Evolutionary conservation across 306 rosid species (phyloP).

Genomic region (Adenanthera pavonina): DNA sequence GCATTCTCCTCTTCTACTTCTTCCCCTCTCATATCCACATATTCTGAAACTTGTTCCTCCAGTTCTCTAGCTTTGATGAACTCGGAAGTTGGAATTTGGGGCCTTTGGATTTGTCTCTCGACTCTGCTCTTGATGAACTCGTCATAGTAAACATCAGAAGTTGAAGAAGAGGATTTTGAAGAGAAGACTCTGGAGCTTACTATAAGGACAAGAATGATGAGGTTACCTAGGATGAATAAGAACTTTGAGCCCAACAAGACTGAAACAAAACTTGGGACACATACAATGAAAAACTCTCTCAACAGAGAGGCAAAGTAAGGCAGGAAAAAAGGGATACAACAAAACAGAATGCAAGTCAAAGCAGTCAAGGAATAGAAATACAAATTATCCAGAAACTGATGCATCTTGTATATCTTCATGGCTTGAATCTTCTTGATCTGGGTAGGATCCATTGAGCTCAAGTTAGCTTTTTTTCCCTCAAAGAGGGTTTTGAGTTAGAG

Average conservation of each 20-base stretch:
- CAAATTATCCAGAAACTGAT: constrained; percentile 38
- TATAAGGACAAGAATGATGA: constrained; percentile 45
- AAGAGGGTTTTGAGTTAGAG: neutral
- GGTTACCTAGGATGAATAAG: constrained; percentile 47
- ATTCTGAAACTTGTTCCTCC: constrained; percentile 35
- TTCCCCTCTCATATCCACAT: constrained; percentile 24
- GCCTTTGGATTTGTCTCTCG: constrained; percentile 38
- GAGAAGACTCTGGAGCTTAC: constrained; percentile 64
- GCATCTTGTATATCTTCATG: constrained; percentile 49
- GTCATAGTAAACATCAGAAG: constrained; percentile 48
- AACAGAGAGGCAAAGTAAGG: constrained; percentile 42
- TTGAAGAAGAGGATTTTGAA: constrained; percentile 39
- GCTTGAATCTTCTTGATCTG: constrained; percentile 55
- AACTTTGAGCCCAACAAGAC: constrained; percentile 43
- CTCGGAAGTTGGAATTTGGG: constrained; percentile 35
- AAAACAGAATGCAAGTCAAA: constrained; percentile 41
- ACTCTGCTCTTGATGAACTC: constrained; percentile 45
- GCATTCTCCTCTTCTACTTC: constrained; percentile 26
- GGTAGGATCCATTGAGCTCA: constrained; percentile 47
- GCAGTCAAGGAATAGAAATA: constrained; percentile 42
- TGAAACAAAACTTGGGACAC: constrained; percentile 46
- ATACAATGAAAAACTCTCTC: constrained; percentile 25
- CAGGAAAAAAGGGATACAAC: constrained; percentile 47
- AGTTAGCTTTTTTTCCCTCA: too few species aligned
- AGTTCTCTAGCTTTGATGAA: constrained; percentile 1